Evolutionary conservation across 176 grass and related monocot genomes (phyloP), one percentile per base, ranked within the genome.

Genomic region (Zea luxurians): DNA sequence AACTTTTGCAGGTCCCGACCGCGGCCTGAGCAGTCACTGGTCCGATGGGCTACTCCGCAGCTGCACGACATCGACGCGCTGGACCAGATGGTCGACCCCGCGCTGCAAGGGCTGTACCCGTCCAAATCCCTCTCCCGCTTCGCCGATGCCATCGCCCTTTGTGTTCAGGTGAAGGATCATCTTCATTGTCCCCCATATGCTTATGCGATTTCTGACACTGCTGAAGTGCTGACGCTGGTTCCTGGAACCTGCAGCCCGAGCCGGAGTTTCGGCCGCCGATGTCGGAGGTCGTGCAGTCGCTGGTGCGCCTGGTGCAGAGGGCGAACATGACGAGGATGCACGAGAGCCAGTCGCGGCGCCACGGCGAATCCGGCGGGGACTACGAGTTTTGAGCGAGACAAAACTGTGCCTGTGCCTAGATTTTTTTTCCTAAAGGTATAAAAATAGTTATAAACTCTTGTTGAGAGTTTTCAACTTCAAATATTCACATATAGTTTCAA

Each of bases 51-150:
- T 5, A 79, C 87, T 4, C 89, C 94, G 11, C 94, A 91, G 86
- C 87, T 97, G 37, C 92, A 98, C 37, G 96, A 98, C 81, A 95
- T 98, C 48, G 92, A 92, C 61, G 92, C 96, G 4, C 67, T 98
- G 50, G 96, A 92, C 47, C 78, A 77, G 74, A 98, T 98, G 96
- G 90, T 98, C 0, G 96, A 98, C 69, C 92, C 92, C 0, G 91
- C 85, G 12, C 83, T 98, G 44, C 91, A 92, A 86, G 96, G 96
- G 1, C 49, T 98, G 74, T 98, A 95, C 86, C 92, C 88, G 36
- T 85, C 90, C 12, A 98, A 98, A 74, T 98, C 96, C 52, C 77
- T 98, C 75, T 98, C 96, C 35, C 91, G 92, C 62, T 94, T 98
- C 59, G 96, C 96, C 38, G 96, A 98, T 61, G 92, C 93, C 0